Evolutionary conservation across 2,329 filamentous ascomycete genomes (phyloP).

Genomic region (Drechmeria coniospora): DNA sequence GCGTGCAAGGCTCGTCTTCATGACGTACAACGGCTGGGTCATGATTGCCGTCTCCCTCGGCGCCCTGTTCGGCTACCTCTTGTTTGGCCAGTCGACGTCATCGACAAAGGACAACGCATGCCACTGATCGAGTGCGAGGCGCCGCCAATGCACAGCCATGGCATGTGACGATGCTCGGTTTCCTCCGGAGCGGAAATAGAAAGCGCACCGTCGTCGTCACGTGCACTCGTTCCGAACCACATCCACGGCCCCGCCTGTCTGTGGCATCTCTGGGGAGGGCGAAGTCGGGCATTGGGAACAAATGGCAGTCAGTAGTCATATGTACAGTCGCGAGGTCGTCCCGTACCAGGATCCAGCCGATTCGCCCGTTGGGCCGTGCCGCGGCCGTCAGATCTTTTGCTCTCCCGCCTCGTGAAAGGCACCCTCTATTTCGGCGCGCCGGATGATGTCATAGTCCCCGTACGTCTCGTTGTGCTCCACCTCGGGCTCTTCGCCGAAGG

Average conservation of each 20-base stretch:
- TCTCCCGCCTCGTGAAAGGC: slow-evolving; percentile 25
- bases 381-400: too few species aligned
- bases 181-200: too few species aligned
- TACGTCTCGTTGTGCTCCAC: slow-evolving; percentile 52
- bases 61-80: slow-evolving; percentile 73
- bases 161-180: too few species aligned
- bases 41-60: slow-evolving; percentile 86
- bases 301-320: too few species aligned
- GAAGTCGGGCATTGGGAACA: too few species aligned
- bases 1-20: slow-evolving; percentile 70
- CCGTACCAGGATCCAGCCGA: not conserved
- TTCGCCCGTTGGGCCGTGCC: not conserved
- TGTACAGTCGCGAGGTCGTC: too few species aligned
- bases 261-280: too few species aligned
- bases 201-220: too few species aligned
- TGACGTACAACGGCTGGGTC: slow-evolving; percentile 99
- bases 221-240: too few species aligned
- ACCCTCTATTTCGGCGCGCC: slow-evolving; percentile 28
- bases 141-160: too few species aligned
- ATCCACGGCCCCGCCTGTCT: too few species aligned
- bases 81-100: slow-evolving; percentile 57
- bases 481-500: slow-evolving; percentile 68
- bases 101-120: slow-evolving; percentile 80
- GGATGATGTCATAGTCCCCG: slow-evolving; percentile 38
- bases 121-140: too few species aligned